phyloP scores from a whole-genome alignment of 2,329 filamentous ascomycete genomes.

The Fusarium sp. region DNA sequence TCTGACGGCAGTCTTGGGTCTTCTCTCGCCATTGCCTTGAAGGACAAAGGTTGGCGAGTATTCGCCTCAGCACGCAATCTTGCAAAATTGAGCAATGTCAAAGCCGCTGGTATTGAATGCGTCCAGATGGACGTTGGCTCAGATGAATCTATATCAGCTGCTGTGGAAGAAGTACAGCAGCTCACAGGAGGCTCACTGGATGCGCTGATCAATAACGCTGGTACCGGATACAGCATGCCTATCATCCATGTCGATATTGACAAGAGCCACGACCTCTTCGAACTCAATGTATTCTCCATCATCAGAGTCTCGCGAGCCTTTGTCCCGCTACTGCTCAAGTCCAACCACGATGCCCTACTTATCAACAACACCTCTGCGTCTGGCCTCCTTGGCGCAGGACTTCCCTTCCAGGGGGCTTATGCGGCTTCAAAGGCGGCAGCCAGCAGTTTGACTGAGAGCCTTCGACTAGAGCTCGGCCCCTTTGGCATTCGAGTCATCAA shows the following conservation, averaged over 20 bases:
- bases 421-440: conserved; percentile 50
- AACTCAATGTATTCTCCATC: conserved; percentile 49
- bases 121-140: conserved; percentile 48
- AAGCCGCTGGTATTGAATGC: conserved; percentile 39
- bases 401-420: conserved; percentile 50
- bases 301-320: conserved; percentile 45
- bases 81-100: conserved; percentile 42
- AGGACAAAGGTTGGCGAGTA: conserved; percentile 49
- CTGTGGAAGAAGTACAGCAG: conserved; percentile 29
- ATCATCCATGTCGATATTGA: conserved; percentile 42
- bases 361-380: conserved; percentile 43
- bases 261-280: conserved; percentile 40
- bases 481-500: conserved; percentile 50
- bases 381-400: conserved; percentile 4
- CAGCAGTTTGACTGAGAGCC: conserved; percentile 43
- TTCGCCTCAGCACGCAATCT: conserved; percentile 52
- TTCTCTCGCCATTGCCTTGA: conserved; percentile 51
- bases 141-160: conserved; percentile 39
- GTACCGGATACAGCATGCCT: conserved; percentile 46
- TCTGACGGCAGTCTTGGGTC: conserved; percentile 54
- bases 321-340: conserved; percentile 42
- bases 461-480: conserved; percentile 48
- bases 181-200: conserved; percentile 49
- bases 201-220: conserved; percentile 53
- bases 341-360: conserved; percentile 24